These are phyloP conservation scores for Botrytis fragariae DNA, from an alignment of 2,329 filamentous ascomycete genomes.

Conservation along the genomic window DNA sequence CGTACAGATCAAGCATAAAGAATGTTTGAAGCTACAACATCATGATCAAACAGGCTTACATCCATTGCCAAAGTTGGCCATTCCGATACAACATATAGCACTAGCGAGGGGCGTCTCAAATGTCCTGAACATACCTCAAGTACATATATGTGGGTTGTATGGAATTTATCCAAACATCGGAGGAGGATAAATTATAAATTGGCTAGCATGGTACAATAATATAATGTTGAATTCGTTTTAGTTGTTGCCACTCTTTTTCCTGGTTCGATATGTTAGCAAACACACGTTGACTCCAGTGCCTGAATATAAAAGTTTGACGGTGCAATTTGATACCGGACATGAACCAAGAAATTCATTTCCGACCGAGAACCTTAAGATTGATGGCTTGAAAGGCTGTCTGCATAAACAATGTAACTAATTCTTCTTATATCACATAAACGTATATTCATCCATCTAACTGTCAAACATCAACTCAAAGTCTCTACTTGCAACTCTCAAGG, in stretches of 20 bases:
- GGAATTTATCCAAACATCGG: too few relatives aligned
- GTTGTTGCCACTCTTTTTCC: neutral
- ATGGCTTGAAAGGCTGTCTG: neutral
- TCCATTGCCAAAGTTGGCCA: neutral
- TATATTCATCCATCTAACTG: neutral
- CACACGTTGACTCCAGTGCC: neutral
- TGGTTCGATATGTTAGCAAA: neutral
- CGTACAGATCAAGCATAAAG: neutral
- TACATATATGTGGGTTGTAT: neutral
- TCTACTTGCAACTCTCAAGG: conserved; percentile 19
- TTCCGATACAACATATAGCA: neutral
- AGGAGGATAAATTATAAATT: neutral
- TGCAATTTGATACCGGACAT: neutral
- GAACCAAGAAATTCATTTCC: neutral
- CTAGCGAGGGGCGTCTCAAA: neutral
- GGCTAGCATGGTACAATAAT: conserved; percentile 1
- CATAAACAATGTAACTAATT: neutral
- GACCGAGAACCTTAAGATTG: neutral
- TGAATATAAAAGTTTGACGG: neutral
- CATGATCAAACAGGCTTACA: neutral
- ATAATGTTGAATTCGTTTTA: neutral
- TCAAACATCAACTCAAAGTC: neutral
- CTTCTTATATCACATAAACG: neutral
- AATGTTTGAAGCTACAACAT: neutral
- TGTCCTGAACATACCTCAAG: neutral